Evolutionary conservation across 352 stramenopile genomes (phyloP).

Genomic region (Peronospora farinosa): DNA sequence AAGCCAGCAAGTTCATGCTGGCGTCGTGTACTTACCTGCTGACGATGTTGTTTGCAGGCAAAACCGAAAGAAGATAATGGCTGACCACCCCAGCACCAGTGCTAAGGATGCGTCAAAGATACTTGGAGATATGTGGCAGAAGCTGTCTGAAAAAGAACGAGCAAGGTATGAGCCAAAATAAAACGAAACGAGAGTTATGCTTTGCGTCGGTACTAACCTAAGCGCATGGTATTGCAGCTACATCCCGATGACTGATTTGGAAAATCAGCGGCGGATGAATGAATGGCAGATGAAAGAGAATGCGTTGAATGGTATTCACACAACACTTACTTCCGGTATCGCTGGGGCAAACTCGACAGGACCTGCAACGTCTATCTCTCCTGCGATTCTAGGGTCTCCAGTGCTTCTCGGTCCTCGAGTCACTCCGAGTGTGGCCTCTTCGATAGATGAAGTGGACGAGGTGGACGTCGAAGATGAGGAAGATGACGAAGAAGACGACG

Average conservation of each 20-base stretch:
- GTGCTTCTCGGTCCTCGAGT: slow-evolving; percentile 25
- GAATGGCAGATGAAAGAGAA: slow-evolving; percentile 80
- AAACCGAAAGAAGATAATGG: slow-evolving; percentile 80
- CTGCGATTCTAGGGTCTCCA: slow-evolving; percentile 14
- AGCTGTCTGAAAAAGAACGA: slow-evolving; percentile 68
- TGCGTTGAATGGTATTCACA: slow-evolving; percentile 28
- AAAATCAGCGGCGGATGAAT: slow-evolving; percentile 68
- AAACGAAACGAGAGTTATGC: not conserved
- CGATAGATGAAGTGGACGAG: slow-evolving; percentile 34
- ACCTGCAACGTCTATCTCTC: slow-evolving; percentile 8
- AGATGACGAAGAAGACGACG: slow-evolving; percentile 47
- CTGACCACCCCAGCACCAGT: slow-evolving; percentile 56
- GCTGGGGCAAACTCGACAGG: slow-evolving; percentile 14
- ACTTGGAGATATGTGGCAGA: slow-evolving; percentile 81
- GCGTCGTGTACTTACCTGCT: not conserved
- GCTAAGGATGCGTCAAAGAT: slow-evolving; percentile 81
- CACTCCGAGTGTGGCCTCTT: slow-evolving; percentile 19
- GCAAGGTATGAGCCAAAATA: slow-evolving; percentile 35
- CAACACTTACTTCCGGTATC: slow-evolving; percentile 17
- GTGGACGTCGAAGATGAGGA: slow-evolving; percentile 37
- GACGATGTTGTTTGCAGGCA: slow-evolving; percentile 27
- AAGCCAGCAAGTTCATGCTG: not conserved
- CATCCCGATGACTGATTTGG: slow-evolving; percentile 69
- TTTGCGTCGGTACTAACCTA: slow-evolving; percentile 5
- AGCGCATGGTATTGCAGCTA: slow-evolving; percentile 28